A percentile compares a stretch with the other conserved stretches of the same genome.
phyloP scores from a whole-genome alignment of 106 monocot genomes.

The Vanilla planifolia region DNA sequence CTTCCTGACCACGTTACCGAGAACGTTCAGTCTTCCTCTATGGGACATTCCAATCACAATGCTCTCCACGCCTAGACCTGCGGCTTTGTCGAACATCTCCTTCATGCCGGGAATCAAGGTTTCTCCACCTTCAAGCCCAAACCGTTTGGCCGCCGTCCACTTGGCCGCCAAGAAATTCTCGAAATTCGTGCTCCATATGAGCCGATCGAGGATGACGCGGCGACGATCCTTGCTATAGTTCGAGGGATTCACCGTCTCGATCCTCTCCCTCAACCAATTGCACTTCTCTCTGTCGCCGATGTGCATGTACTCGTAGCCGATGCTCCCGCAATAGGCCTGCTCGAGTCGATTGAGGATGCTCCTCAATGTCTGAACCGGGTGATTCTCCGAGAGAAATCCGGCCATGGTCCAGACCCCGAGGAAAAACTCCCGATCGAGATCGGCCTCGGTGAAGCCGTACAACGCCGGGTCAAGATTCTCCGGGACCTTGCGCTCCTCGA shows the following conservation, averaged over 20 bases:
- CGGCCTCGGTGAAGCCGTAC: conserved; percentile 68
- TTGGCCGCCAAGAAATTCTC: conserved; percentile 79
- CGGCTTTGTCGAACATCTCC: conserved; percentile 72
- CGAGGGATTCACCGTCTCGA: conserved; percentile 51
- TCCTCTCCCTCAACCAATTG: conserved; percentile 78
- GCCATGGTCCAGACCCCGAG: conserved; percentile 80
- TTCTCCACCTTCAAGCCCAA: conserved; percentile 79
- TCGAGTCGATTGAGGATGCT: conserved; percentile 50
- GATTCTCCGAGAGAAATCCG: conserved; percentile 78
- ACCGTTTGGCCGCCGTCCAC: conserved; percentile 70
- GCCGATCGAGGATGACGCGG: conserved; percentile 64
- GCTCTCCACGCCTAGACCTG: conserved; percentile 63
- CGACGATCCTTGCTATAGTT: conserved; percentile 38
- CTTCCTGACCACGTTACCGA: conserved; percentile 77
- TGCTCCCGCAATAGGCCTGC: conserved; percentile 62
- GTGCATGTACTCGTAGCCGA: conserved; percentile 95
- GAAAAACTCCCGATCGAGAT: conserved; percentile 74
- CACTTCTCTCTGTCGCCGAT: conserved; percentile 67
- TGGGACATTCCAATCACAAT: conserved; percentile 82
- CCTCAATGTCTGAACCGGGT: conserved; percentile 62
- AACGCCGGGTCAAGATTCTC: conserved; percentile 36
- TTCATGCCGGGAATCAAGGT: conserved; percentile 83
- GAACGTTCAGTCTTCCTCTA: conserved; percentile 70
- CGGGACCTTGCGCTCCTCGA: conserved; percentile 41
- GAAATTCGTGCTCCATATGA: conserved; percentile 77